A percentile compares a stretch with the other conserved stretches of the same genome.
Conservation (phyloP, 805 yeast genomes). For the Candida loeiensis region DNA sequence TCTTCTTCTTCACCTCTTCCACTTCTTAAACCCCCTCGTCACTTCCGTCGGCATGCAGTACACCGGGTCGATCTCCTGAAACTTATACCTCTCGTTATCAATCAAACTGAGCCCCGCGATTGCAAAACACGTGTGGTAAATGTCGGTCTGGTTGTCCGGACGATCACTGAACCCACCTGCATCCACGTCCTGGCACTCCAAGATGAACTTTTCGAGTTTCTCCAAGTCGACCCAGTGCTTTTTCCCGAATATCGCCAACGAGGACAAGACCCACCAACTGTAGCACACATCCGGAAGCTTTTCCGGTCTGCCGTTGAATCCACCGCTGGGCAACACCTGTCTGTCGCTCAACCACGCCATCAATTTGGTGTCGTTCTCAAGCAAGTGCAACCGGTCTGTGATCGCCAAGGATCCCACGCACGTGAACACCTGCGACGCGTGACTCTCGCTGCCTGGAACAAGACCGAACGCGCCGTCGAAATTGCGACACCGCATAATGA, state of each 20-base stretch:
- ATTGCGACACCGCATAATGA: slow-evolving; percentile 68
- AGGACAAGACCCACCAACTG: slow-evolving; percentile 94
- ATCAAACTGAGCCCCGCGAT: slow-evolving; percentile 81
- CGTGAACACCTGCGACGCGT: slow-evolving; percentile 87
- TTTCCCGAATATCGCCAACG: slow-evolving; percentile 62
- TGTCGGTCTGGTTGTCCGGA: slow-evolving; percentile 86
- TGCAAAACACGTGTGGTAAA: slow-evolving; percentile 89
- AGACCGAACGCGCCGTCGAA: slow-evolving; percentile 96
- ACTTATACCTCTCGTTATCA: slow-evolving; percentile 48
- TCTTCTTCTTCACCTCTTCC: slow-evolving; percentile 14
- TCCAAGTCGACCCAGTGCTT: slow-evolving; percentile 74
- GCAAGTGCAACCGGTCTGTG: slow-evolving; percentile 51
- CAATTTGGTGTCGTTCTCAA: slow-evolving; percentile 42
- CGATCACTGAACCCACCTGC: slow-evolving; percentile 92
- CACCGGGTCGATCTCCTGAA: slow-evolving; percentile 73
- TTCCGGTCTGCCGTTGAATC: slow-evolving; percentile 94
- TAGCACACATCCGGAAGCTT: slow-evolving; percentile 97
- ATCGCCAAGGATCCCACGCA: slow-evolving; percentile 81
- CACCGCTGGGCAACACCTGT: slow-evolving; percentile 75
- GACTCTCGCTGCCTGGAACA: slow-evolving; percentile 93
- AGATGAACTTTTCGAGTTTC: slow-evolving; percentile 62
- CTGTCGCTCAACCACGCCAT: slow-evolving; percentile 91
- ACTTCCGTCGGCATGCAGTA: slow-evolving; percentile 74
- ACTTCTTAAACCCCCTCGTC: slow-evolving; percentile 30
- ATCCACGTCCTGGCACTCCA: slow-evolving; percentile 70